Evolutionary conservation across 164 flowering plant genomes (phyloP), one percentile per base, ranked within the genome.

Genomic region (Magnolia changhungtana): DNA sequence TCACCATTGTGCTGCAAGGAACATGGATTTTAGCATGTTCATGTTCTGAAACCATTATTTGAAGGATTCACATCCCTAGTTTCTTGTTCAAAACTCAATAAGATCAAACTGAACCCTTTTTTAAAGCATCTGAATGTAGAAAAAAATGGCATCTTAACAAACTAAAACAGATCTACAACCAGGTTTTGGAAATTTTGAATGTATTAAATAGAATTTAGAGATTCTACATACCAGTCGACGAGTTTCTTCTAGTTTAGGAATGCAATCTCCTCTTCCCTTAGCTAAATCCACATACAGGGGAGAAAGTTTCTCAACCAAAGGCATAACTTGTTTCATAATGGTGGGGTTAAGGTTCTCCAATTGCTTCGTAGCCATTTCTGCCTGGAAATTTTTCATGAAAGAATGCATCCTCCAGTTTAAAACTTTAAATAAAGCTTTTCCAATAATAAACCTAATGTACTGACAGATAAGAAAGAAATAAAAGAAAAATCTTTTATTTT

Each of bases 231-330:
- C 98, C 82, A 93, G 86, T 81, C 90, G 78, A 69, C 87, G 89
- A 75, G 98, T 95, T 85, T 95, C 99, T 82, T 95, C 99, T 58
- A 98, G 99, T 82, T 86, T 93, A 63, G 99, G 99, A 82, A 76
- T 82, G 82, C 92, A 93, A 78, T 93, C 91, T 85, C 93, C 98
- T 84, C 93, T 87, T 67, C 99, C 98, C 50, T 90, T 90, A 27
- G 82, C 88, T 79, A 95, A 90, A 82, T 95, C 99, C 92, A 88
- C 85, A 83, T 95, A 95, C 83, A 95, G 82, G 8, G 98, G 95
- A 78, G 98, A 94, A 68, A 95, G 94, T 75, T 95, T 98, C 86
- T 93, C 97, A 70, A 95, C 87, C 78, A 93, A 79, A 76, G 99
- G 99, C 81, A 92, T 88, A 76, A 91, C 87, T 85, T 95, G 99